Conservation (phyloP, 768 basidiomycete genomes). For the Serendipita sp. region DNA sequence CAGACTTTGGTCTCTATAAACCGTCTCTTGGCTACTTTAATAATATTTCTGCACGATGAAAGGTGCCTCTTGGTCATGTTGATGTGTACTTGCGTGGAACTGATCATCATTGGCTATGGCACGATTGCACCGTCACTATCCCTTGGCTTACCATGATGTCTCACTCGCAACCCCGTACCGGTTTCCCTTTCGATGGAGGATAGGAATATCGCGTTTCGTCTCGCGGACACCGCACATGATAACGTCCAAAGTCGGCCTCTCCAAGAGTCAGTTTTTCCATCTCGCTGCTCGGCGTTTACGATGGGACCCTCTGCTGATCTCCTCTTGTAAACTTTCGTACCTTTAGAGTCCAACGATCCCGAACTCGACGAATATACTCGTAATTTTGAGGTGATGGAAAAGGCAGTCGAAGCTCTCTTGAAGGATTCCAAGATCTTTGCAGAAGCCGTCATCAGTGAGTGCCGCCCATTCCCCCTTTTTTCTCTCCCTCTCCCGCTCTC, state of each 20-base stretch:
- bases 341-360: constrained; percentile 58
- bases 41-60: too few relatives aligned
- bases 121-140: too few relatives aligned
- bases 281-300: not conserved
- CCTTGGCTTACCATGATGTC: too few relatives aligned
- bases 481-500: not conserved
- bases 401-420: constrained; percentile 71
- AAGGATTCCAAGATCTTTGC: constrained; percentile 84
- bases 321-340: constrained; percentile 6
- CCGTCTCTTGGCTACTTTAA: too few relatives aligned
- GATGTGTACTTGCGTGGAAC: too few relatives aligned
- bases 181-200: not conserved
- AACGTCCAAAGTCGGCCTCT: constrained; percentile 73
- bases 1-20: too few relatives aligned
- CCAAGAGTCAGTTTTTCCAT: constrained; percentile 50
- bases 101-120: too few relatives aligned
- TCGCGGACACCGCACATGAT: constrained; percentile 72
- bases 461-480: too few relatives aligned
- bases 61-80: too few relatives aligned
- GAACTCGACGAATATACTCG: constrained; percentile 81
- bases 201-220: not conserved
- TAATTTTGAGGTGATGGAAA: constrained; percentile 62
- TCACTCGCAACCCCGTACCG: too few relatives aligned
- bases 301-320: constrained; percentile 1
- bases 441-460: constrained; percentile 62